Evolutionary conservation across 1,284 basidiomycete genomes (phyloP), one percentile per base, ranked within the genome.

Genomic region (Tylopilus sp.): DNA sequence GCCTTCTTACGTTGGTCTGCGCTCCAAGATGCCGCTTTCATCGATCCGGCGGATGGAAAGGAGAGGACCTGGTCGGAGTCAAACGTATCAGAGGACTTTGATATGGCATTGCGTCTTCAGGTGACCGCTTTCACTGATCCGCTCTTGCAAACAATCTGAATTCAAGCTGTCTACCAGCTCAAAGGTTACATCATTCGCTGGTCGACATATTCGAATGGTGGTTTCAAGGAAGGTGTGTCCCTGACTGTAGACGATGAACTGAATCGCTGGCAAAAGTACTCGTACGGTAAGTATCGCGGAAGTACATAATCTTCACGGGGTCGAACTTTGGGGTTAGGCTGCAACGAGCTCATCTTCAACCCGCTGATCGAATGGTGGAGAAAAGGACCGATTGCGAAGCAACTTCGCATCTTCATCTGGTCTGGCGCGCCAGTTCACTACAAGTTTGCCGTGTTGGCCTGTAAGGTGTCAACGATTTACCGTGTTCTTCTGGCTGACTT

Each of bases 1-100:
- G 89, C 89, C 2, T 92, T 92, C 71, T 71, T 92, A 23, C 79
- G 89, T n/a, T 93, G 91, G 90, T 78, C 78, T 6, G 90, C 90
- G 0, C 69, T 92, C 7, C 90, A 93, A 63, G 89, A 92, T 43
- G 86, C 82, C 1, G 75, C 84, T 2, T 87, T 86, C 56, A 61
- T 85, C 36, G 89, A 92, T 55, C 67, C 53, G 2, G 40, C 70
- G 4, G 81, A 74, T 59, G 79, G 77, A 3, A 61, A 76, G 44
- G 77, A 73, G 63, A 90, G 89, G 72, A 80, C 89, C 46, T 94
- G 91, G 91, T 87, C 83, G 0, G 89, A 92, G 68, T 69, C 76
- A n/a, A 89, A 92, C 59, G 91, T 93, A 0, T 89, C 85, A 1
- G 90, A 93, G 59, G 90, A 92, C 66, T 92, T 92, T 60, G 89